A percentile compares a stretch with the other conserved stretches of the same genome.
These are phyloP conservation scores for Candida andamanensis DNA, from an alignment of 805 yeast genomes.

Conservation along the genomic window DNA sequence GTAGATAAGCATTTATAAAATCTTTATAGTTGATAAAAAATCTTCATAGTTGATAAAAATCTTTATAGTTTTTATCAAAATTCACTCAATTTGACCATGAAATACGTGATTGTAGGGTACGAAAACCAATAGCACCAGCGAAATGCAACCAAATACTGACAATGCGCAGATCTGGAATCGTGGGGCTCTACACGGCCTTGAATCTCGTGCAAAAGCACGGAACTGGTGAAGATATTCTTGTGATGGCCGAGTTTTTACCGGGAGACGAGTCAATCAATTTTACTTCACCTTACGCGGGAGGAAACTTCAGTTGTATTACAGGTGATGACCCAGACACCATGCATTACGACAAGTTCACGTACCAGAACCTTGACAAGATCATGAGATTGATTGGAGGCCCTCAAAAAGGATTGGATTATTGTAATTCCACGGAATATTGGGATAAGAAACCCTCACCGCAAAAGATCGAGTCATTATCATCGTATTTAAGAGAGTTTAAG, in stretches of 20 bases:
- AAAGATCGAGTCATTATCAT: conserved; percentile 44
- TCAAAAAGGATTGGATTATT: conserved; percentile 48
- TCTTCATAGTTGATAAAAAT: no score
- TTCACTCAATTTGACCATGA: conserved; percentile 6
- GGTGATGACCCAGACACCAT: conserved; percentile 45
- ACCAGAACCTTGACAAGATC: conserved; percentile 40
- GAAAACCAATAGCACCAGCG: no score
- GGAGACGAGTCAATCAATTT: conserved; percentile 73
- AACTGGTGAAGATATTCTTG: conserved; percentile 39
- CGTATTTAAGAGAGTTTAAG: conserved; percentile 46
- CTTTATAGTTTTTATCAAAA: no score
- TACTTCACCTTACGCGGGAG: conserved; percentile 76
- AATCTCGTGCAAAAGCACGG: conserved; percentile 35
- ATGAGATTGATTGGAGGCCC: conserved; percentile 47
- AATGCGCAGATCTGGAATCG: conserved; percentile 60
- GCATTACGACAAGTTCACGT: conserved; percentile 53
- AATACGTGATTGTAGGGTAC: conserved; percentile 27
- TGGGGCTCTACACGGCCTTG: conserved; percentile 61
- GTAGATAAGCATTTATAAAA: no score
- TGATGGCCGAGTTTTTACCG: conserved; percentile 64
- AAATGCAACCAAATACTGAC: conserved; percentile 2
- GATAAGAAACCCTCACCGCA: conserved; percentile 41
- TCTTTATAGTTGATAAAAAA: no score
- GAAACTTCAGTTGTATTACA: conserved; percentile 43
- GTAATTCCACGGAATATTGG: conserved; percentile 58